Percentiles rank a stretch among this genome's conserved stretches.
These are phyloP conservation scores for Catunica adiposa DNA, from an alignment of 2,329 filamentous ascomycete genomes.

Conservation along the genomic window DNA sequence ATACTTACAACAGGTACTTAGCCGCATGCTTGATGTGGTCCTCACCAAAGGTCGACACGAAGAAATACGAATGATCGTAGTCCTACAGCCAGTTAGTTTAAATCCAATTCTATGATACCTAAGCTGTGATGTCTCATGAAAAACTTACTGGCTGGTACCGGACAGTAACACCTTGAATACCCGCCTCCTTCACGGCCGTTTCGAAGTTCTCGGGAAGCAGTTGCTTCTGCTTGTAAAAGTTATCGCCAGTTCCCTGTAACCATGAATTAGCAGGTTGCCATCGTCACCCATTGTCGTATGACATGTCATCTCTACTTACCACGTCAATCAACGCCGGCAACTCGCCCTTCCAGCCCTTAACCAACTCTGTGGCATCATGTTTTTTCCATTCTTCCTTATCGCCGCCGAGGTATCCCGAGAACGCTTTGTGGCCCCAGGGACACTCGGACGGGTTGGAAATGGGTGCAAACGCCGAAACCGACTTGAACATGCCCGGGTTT, in stretches of 20 bases:
- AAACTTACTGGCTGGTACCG: constrained; percentile 58
- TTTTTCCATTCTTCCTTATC: constrained; percentile 64
- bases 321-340: constrained; percentile 78
- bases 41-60: constrained; percentile 77
- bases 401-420: constrained; percentile 72
- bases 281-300: too few relatives aligned
- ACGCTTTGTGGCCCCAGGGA: constrained; percentile 93
- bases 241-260: constrained; percentile 70
- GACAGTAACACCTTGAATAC: constrained; percentile 55
- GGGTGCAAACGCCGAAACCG: constrained; percentile 77
- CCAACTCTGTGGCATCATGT: constrained; percentile 82
- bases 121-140: neutral
- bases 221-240: constrained; percentile 91
- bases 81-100: constrained; percentile 31
- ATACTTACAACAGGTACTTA: constrained; percentile 45
- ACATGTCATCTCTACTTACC: constrained; percentile 32
- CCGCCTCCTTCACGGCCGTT: constrained; percentile 58
- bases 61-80: constrained; percentile 97
- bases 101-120: neutral
- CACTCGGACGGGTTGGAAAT: constrained; percentile 74
- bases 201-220: constrained; percentile 87
- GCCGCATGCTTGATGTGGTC: constrained; percentile 88
- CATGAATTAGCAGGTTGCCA: too few relatives aligned
- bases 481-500: constrained; percentile 79
- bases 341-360: constrained; percentile 54